Base-by-base conservation (phyloP, 495 filamentous ascomycete species). In the Bombardia bombarda region DNA sequence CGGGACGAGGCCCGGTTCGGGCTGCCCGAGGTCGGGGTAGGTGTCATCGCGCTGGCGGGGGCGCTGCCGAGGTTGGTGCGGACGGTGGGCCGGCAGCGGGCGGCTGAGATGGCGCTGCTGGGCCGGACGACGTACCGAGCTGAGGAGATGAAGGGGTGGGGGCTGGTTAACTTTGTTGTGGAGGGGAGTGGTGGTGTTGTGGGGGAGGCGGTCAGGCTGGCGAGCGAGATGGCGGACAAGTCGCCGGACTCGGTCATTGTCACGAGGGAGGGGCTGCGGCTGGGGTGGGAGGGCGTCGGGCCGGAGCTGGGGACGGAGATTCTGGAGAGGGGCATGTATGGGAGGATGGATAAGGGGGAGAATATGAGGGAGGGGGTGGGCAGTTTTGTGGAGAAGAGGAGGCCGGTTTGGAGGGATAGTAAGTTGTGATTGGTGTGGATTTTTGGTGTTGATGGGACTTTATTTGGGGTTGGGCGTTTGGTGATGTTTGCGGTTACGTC, bases 371-470 rank as follows among this genome's bases (percentile, higher is more conserved):
- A 93, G 65, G 87, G 86, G 0, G 70, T 92, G 30, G 70, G 56
- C 62, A 83, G 82, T 44, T 93, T 93, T 75, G 77, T 84, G 45
- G 86, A 89, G 75, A 87, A 78, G 63, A 69, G 86, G 62, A 69
- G 74, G 58, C 77, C 84, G 18, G 70, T 62, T 38, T 90, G 87
- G 86, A 72, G 72, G 55, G 69, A 80, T 56, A 82, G 78, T 55
- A 90, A 88, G 65, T 54, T 93, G 53, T 94, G 55, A 46, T n/a
- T n/a, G n/a, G n/a, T n/a, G n/a, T n/a, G 26, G 17, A 7, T 26
- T 26, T 32, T 4, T 13, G 8, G 31, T 32, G 6, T 5, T 32
- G 31, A 13, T 32, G 8, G 2, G 16, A 7, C 1, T 1, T 33
- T 33, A 14, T 16, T 17, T 33, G 1, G 32, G 31, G 31, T 32